Percentiles rank a stretch among this genome's conserved stretches.
Evolutionary conservation across 2,329 filamentous ascomycete genomes (phyloP).

Genomic region (Tolypocladium inflatum): DNA sequence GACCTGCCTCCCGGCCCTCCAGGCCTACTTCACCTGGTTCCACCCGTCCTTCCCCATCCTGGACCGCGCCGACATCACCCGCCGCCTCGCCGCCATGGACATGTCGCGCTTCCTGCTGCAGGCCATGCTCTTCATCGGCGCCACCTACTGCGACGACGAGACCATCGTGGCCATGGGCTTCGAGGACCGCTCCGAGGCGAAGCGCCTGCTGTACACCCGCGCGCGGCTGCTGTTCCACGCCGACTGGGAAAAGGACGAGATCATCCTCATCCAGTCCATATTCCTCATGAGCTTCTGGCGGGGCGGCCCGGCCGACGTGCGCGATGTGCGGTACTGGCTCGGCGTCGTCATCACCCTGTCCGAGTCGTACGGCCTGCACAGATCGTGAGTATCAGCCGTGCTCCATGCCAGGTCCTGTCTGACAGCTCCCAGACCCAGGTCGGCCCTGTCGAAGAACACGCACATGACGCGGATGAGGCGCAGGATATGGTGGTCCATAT

Average conservation of each 20-base stretch:
- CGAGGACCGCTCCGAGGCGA: slow-evolving; percentile 36
- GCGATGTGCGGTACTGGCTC: slow-evolving; percentile 39
- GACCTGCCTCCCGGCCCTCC: slow-evolving; percentile 31
- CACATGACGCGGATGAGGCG: slow-evolving; percentile 26
- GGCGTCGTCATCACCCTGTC: slow-evolving; percentile 40
- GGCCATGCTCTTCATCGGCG: slow-evolving; percentile 44
- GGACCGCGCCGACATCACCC: slow-evolving; percentile 33
- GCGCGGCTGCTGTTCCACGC: slow-evolving; percentile 43
- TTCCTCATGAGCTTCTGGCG: slow-evolving; percentile 49
- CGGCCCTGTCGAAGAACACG: slow-evolving; percentile 13
- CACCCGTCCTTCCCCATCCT: slow-evolving; percentile 47
- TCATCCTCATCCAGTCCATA: slow-evolving; percentile 38
- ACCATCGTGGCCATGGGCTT: slow-evolving; percentile 35
- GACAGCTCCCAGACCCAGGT: slow-evolving; percentile 13
- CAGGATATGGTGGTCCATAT: slow-evolving; percentile 45
- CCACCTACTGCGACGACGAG: slow-evolving; percentile 40
- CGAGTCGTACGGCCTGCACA: slow-evolving; percentile 37
- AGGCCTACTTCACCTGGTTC: slow-evolving; percentile 46
- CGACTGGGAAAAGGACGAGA: slow-evolving; percentile 40
- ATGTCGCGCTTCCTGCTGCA: slow-evolving; percentile 41
- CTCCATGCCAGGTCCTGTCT: background rate
- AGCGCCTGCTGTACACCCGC: slow-evolving; percentile 38
- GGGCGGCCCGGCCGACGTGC: slow-evolving; percentile 35
- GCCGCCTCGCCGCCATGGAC: slow-evolving; percentile 25
- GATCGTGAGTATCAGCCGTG: slow-evolving; percentile 16